A percentile compares a stretch with the other conserved stretches of the same genome.
Evolutionary conservation across 257 asterid species (phyloP).

Genomic region (Solanum infundibuliforme): DNA sequence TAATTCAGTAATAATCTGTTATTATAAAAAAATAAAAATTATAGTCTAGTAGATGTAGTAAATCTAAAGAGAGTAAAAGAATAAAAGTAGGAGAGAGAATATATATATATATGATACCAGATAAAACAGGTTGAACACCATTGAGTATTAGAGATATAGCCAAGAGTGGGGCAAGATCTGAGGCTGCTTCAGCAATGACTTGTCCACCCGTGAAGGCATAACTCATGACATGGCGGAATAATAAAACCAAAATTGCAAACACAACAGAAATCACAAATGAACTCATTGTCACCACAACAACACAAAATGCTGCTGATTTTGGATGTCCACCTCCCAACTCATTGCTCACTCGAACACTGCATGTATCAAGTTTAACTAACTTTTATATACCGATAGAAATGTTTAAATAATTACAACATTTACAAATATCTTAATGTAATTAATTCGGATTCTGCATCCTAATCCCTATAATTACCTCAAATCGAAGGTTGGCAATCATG

Average conservation of each 20-base stretch:
- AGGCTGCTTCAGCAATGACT: slow-evolving; percentile 41
- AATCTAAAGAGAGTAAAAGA: background rate
- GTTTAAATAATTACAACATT: too few species aligned
- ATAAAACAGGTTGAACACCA: slow-evolving; percentile 64
- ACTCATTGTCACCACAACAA: slow-evolving; percentile 3
- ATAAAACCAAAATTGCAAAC: background rate
- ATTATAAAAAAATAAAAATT: too few species aligned
- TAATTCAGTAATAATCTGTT: too few species aligned
- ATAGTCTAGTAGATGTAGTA: too few species aligned
- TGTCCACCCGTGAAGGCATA: background rate
- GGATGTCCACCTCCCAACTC: slow-evolving; percentile 26
- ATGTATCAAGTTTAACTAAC: background rate
- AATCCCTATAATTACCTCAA: too few species aligned
- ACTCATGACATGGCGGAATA: too few species aligned
- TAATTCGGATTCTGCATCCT: background rate
- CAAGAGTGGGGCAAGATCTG: slow-evolving; percentile 47
- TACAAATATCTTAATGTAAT: too few species aligned
- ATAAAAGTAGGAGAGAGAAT: background rate
- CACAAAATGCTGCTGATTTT: slow-evolving; percentile 16
- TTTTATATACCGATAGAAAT: too few species aligned
- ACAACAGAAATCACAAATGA: slow-evolving; percentile 1
- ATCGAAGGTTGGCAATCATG: background rate
- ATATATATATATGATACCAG: slow-evolving; percentile 25
- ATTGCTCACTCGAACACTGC: slow-evolving; percentile 20
- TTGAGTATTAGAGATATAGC: slow-evolving; percentile 47